Evolutionary conservation across 345 rosid species (phyloP), one percentile per base, ranked within the genome.

Genomic region (Pistacia integerrima): DNA sequence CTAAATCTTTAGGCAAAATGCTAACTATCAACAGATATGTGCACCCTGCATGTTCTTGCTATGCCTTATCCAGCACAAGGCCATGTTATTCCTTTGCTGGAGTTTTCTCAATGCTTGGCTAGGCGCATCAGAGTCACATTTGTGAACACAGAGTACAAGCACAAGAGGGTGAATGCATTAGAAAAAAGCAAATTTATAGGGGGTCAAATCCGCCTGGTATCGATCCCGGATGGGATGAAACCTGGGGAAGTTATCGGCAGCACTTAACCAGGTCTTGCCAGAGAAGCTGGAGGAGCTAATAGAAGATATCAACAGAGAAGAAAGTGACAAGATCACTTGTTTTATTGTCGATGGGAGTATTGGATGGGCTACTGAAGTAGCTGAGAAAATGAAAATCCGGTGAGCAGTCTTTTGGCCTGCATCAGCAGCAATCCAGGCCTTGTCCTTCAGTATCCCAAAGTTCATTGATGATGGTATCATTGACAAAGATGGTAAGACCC

Each of bases 1-100:
- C 38, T 61, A 17, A 61, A 30, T 28, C 41, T 61, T 36, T 11
- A 14, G 3, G 18, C 18, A 30, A 28, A 12, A 61, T 28, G 8
- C 33, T 30, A 49, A 10, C 54, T 49, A 3, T 28, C 11, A 61
- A 28, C 38, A 60, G 33, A 61, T 3, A 61, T 61, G 65, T 36
- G 64, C 28, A 30, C 22, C 55, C 52, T 16, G 55, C 73, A 46
- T 67, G 54, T 38, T 18, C 46, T 78, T 36, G 81, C 30, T 9
- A 16, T 78, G 5, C 77, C 77, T 13, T 72, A 30, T 66, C 81
- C 81, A 57, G 73, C 69, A 14, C 77, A 78, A 25, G 77, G 81
- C 38, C 76, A 72, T 78, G 66, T 62, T 28, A 61, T 61, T 30
- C 66, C 66, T 62, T 30, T 62, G 28, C 18, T 72, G 46, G 73